Conservation (phyloP, 805 yeast genomes). For the Saccharomycopsis fodiens region DNA sequence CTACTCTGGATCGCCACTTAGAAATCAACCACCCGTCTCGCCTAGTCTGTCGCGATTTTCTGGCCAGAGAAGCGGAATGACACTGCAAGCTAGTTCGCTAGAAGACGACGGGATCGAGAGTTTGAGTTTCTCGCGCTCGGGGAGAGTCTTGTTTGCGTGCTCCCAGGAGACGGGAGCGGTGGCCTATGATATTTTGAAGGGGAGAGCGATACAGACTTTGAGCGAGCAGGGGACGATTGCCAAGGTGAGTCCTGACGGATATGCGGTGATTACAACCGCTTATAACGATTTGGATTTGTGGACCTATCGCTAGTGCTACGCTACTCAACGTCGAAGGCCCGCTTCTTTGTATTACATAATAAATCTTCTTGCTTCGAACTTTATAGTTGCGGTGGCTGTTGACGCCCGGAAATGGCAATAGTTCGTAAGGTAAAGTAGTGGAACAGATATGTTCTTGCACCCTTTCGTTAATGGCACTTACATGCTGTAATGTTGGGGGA, state of each 20-base stretch:
- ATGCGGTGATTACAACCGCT: slow-evolving; percentile 64
- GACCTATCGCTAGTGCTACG: no score
- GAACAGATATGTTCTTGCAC: no score
- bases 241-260: slow-evolving; percentile 69
- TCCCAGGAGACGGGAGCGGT: slow-evolving; percentile 70
- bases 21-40: not conserved
- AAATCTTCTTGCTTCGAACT: no score
- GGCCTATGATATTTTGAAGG: slow-evolving; percentile 69
- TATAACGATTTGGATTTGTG: slow-evolving; percentile 67
- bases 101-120: slow-evolving; percentile 60
- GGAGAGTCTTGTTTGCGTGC: slow-evolving; percentile 66
- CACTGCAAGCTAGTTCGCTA: slow-evolving; percentile 12
- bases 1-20: not conserved
- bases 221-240: slow-evolving; percentile 59
- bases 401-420: no score
- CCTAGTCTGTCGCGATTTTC: not conserved
- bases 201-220: slow-evolving; percentile 55
- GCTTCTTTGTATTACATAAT: no score
- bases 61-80: not conserved
- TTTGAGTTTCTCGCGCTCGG: slow-evolving; percentile 64
- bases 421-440: no score
- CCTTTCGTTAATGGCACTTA: no score
- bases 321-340: no score
- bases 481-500: no score
- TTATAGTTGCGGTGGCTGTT: no score